Evolutionary conservation across 805 yeast genomes (phyloP), one percentile per base, ranked within the genome.

Genomic region (Pichia exigua): DNA sequence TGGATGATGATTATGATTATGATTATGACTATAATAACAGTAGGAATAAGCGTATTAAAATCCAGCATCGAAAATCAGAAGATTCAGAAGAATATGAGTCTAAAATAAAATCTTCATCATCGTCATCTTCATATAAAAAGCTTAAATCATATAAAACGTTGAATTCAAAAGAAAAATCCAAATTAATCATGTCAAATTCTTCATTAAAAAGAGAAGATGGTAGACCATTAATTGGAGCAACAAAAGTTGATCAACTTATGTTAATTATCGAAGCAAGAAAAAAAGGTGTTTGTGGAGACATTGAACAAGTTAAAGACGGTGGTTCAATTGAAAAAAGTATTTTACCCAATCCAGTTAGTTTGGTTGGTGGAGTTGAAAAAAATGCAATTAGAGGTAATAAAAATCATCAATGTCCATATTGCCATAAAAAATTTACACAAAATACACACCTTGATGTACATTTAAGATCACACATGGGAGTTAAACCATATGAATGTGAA

Each of bases 391-490:
- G 70, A 40, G 65, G 71, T 15, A 64, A 69, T 13, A 85, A 84
- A 62, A 77, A 76, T 46, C 85, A 82, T 59, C 83, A 82, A 63
- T 86, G 95, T 62, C 80, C 79, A 2, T 84, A 85, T 60, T 92
- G 97, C 65, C 77, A 77, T 60, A 87, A 88, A 63, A 76, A 78
- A 50, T 91, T 91, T 61, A 82, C 91, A 1, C 97, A 91, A 65
- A 75, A 89, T n/a, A 91, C 97, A 6, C 96, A 89, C 67, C 70
- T 90, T 59, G 96, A 89, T 58, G 96, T 90, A 18, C 97, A 89
- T 65, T 80, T 87, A 8, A 73, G 96, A 58, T 83, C 92, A 0
- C 97, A 89, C 65, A 83, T 89, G 61, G 96, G 96, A 0, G 78
- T 79, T 56, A 85, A 89, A 61, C 96, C 96, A 11, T 89, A 82